Base-by-base conservation (phyloP, 2,329 filamentous ascomycete genomes). In the Purpureocillium takamizusanense region DNA sequence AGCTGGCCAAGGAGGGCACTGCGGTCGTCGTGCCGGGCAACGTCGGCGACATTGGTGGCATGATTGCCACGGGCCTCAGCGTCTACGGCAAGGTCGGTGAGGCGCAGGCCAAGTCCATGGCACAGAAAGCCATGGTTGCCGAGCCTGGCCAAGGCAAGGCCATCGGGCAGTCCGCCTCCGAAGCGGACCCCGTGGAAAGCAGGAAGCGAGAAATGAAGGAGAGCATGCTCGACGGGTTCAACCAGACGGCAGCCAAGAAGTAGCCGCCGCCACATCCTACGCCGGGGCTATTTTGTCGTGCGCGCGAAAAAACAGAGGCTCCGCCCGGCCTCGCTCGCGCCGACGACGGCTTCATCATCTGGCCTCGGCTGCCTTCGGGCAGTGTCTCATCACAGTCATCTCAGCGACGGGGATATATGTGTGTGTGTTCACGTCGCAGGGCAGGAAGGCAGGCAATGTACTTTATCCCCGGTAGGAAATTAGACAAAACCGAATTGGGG, bases 11-110 rank as follows among this genome's bases (percentile, higher is more conserved):
- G 66, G 89, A 98, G 69, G 87, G 92, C 51, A 98, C 92, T 4
- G 86, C 88, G 4, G 83, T 98, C 21, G 87, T 98, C 15, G 89
- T 98, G 12, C 92, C 92, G 1, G 92, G 92, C 10, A 97, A 98
- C 55, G 87, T 98, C 29, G 92, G 92, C 43, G 92, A 98, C 57
- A 89, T 98, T 51, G 83, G 87, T 39, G 80, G 86, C 50, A 95
- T 98, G 89, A 97, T 98, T 60, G 89, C 92, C 30, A 94, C 86
- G 14, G 92, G 89, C 2, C 81, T 98, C 71, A 84, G 88, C 39
- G 89, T 98, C 14, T 98, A 95, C 60, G 87, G 90, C 42, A 95
- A 94, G 60, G 86, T 98, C 33, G 87, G 79, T 50, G 78, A 90
- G 53, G 77, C 81, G 1, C 87, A 95, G 62, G 76, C 78, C 18